Base-by-base conservation (phyloP, 192 early-diverging fungal species). In the Backusella circina region DNA sequence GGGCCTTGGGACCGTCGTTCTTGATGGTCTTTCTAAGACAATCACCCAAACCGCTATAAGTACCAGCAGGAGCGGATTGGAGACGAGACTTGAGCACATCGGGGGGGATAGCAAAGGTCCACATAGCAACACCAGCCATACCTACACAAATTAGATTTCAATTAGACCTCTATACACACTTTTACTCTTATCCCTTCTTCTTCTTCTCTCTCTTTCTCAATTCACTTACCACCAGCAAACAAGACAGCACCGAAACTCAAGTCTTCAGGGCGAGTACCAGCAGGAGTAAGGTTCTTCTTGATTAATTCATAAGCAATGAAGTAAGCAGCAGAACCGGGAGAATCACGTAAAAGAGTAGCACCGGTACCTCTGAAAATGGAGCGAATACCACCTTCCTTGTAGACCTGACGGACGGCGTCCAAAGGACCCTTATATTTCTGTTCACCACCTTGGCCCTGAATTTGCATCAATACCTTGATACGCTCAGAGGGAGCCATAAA, bases 81-180 rank as follows among this genome's bases (percentile, higher is more conserved):
- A 95, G 88, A 28, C 93, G 89, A 30, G 94, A 95, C 83, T 96
- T 96, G 84, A 96, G 86, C 15, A 94, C 93, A 87, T 96, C 95
- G 70, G 93, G 93, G 9, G 94, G 94, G 80, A 95, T 96, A 23
- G 93, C 93, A 84, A 96, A 93, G 69, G 90, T 87, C 97, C 97
- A 99, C 95, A 96, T 99, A 74, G 94, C 93, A 79, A 99, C 95
- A 83, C 96, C 96, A 71, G 97, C 96, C 86, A 97, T 94, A 80
- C 89, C 89, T 68, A 31, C 44, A 41, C 21, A 33, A 37, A 65
- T 51, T 65, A 36, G 30, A 3, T 44, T 41, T 41, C 57, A 21
- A 28, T 18, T 50, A n/a, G 28, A 39, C 16, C 39, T 54, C 54
- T 28, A 9, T 28, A n/a, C n/a, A n/a, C 26, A 28, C 23, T 61